These are phyloP conservation scores for Globisporangium canariense DNA, from an alignment of 352 stramenopile species.

Conservation along the genomic window DNA sequence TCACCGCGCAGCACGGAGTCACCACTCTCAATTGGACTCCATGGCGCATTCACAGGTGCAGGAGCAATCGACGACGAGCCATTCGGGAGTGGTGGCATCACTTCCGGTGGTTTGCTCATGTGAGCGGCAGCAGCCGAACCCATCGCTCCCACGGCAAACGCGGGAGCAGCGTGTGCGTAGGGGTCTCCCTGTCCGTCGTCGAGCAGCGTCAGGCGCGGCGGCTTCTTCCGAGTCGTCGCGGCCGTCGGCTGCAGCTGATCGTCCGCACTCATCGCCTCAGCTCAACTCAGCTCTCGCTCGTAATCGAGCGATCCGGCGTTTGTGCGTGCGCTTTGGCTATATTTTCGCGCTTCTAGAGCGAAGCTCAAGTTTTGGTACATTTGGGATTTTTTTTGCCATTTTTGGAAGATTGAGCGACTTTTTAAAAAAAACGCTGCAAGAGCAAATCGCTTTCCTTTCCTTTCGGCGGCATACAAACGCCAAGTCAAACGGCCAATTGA, in stretches of 20 bases:
- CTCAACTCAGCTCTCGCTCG: not conserved
- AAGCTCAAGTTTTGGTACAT: too few relatives aligned
- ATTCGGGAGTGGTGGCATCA: not conserved
- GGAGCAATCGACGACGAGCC: not conserved
- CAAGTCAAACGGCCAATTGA: too few relatives aligned
- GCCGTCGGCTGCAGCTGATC: not conserved
- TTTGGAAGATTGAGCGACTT: too few relatives aligned
- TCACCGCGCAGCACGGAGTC: not conserved
- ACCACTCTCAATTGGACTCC: constrained; percentile 4
- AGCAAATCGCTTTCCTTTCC: too few relatives aligned
- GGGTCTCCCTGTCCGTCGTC: not conserved
- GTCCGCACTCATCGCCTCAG: not conserved
- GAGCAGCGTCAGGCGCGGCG: constrained; percentile 13
- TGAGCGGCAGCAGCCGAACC: not conserved
- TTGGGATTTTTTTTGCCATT: too few relatives aligned
- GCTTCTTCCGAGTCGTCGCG: constrained; percentile 9
- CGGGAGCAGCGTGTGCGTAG: constrained; percentile 16
- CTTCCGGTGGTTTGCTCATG: constrained; percentile 1
- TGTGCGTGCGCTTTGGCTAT: not conserved
- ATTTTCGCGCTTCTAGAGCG: too few relatives aligned
- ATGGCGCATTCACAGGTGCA: not conserved
- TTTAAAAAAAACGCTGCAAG: too few relatives aligned
- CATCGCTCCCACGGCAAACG: not conserved
- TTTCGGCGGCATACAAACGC: too few relatives aligned
- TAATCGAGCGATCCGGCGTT: not conserved